Base-by-base conservation (phyloP, 192 early-diverging fungal species). In the Backusella mclennaniae region DNA sequence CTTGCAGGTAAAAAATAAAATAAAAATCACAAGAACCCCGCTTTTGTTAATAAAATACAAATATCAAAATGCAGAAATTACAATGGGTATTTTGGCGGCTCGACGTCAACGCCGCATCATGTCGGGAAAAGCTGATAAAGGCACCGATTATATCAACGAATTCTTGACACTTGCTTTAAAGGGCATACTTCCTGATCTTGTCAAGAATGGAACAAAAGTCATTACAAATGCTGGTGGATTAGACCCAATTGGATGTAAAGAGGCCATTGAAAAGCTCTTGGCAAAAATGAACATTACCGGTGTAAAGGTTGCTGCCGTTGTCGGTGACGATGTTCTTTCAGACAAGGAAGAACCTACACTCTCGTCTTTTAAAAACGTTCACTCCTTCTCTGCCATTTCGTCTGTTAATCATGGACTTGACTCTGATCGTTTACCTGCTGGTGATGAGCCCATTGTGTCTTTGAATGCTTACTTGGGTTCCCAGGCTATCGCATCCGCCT, bases 171-270 rank as follows among this genome's bases (percentile, higher is more conserved):
- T 85, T 41, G 90, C 91, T 5, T 79, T 88, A 67, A 79, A 77
- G 33, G 75, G 76, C 35, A 73, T 88, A 1, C 74, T 87, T 35
- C 84, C 84, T 4, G 81, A 83, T 56, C 73, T 92, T 44, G 72
- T 85, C 36, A 87, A 88, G 69, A 81, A 87, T 66, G 83, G 84
- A 26, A 89, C 85, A 35, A 90, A 87, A 69, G 76, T 92, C 66
- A 81, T 92, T 75, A 92, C 90, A 7, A 92, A 92, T 76, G 90
- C 90, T 19, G 90, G 90, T 75, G 90, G 85, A 14, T 80, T 91
- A 21, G 89, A 90, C 42, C 90, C 90, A 31, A 39, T 89, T 21
- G 87, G 87, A 9, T 86, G 86, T 63, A 92, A 92, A 73, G 78
- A 78, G n/a, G 90, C 90, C 1, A 90, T 92, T 66, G 90, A 92